Conservation (phyloP, 2,329 filamentous ascomycete genomes). For the Coleophoma crateriformis region DNA sequence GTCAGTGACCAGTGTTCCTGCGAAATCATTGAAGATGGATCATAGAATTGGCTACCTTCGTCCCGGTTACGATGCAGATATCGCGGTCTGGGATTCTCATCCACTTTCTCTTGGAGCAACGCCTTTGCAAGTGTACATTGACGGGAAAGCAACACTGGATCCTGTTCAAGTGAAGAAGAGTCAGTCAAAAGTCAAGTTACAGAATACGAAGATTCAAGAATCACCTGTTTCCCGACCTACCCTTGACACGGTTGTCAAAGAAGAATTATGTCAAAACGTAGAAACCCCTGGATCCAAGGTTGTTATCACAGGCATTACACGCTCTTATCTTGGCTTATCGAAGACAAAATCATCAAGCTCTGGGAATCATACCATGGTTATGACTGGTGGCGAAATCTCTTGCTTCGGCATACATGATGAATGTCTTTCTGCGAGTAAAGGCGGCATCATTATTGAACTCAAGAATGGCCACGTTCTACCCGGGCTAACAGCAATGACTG, state of each 20-base stretch:
- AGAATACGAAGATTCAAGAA: neutral
- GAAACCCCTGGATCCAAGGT: constrained; percentile 18
- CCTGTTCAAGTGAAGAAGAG: constrained; percentile 25
- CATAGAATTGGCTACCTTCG: constrained; percentile 38
- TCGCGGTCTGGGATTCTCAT: constrained; percentile 43
- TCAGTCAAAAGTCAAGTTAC: constrained; percentile 9
- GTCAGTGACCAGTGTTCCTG: constrained; percentile 40
- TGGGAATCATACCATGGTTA: constrained; percentile 30
- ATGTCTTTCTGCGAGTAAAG: constrained; percentile 23
- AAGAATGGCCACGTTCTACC: constrained; percentile 41
- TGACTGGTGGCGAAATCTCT: constrained; percentile 32
- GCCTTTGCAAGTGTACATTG: constrained; percentile 41
- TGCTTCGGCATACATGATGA: constrained; percentile 29
- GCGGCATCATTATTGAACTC: constrained; percentile 29
- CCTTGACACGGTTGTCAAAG: constrained; percentile 14
- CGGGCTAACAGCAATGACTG: constrained; percentile 42
- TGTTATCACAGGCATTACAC: constrained; percentile 32
- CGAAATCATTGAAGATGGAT: constrained; percentile 34
- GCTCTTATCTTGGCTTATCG: constrained; percentile 26
- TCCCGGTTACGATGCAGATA: constrained; percentile 42
- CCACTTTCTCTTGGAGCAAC: constrained; percentile 39
- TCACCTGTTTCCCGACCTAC: constrained; percentile 21
- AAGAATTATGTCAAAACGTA: constrained; percentile 20
- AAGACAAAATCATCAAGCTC: neutral
- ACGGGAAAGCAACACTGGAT: constrained; percentile 33